Conservation (phyloP, 257 asterid genomes). For the Penstemon barbatus region DNA sequence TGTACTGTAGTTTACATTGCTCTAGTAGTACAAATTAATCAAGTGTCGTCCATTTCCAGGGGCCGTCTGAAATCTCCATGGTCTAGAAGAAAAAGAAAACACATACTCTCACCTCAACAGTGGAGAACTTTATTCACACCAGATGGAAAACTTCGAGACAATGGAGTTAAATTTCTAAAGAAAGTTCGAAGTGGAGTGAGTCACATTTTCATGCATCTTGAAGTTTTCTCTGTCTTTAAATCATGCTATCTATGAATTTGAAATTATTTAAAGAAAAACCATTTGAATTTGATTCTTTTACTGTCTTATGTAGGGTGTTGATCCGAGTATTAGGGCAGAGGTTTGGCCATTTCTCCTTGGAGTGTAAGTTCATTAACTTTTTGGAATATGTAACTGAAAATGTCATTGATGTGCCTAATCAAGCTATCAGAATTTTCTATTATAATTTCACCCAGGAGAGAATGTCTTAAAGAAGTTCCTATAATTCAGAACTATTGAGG, state of each 20-base stretch:
- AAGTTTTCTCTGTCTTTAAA: not conserved
- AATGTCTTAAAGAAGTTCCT: not conserved
- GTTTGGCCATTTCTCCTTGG: conserved; percentile 98
- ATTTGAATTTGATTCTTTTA: conserved; percentile 12
- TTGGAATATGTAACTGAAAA: not conserved
- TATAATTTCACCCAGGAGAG: not conserved
- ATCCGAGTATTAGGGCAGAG: conserved; percentile 84
- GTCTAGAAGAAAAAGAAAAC: conserved; percentile 88
- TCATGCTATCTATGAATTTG: not conserved
- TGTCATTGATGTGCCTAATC: conserved; percentile 9
- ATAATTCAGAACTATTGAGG: not conserved
- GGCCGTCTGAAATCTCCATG: conserved; percentile 90
- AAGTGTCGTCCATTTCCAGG: conserved; percentile 44
- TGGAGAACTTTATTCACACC: conserved; percentile 77
- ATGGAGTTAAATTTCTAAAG: conserved; percentile 80
- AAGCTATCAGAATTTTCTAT: conserved; percentile 1
- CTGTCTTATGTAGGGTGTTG: conserved; percentile 67
- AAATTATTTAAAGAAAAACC: conserved; percentile 1
- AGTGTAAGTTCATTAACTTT: conserved; percentile 63
- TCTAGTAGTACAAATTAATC: no score
- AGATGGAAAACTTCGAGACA: conserved; percentile 81
- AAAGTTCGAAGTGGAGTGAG: conserved; percentile 98
- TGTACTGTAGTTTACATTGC: no score
- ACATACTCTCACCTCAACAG: conserved; percentile 65
- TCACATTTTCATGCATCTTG: conserved; percentile 19